Evolutionary conservation across 805 yeast genomes (phyloP).

Genomic region (Nakazawaea wyomingensis): DNA sequence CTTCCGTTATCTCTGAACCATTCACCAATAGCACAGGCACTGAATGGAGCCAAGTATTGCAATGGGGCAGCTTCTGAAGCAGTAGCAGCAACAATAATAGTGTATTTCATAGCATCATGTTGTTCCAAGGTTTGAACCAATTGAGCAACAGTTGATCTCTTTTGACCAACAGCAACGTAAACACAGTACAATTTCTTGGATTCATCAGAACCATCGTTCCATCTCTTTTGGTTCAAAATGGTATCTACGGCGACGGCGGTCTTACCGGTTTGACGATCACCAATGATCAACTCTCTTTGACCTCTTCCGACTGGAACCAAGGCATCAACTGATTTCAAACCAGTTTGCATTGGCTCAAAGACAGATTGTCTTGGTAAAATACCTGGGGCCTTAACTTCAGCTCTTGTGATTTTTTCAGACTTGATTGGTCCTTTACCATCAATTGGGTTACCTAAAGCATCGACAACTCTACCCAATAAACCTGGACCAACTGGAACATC

Average conservation of each 20-base stretch:
- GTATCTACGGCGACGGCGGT: constrained; percentile 99
- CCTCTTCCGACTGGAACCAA: constrained; percentile 99
- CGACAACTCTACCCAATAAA: constrained; percentile 98
- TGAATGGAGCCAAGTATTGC: constrained; percentile 99
- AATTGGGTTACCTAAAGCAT: constrained; percentile 98
- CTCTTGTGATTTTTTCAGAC: constrained; percentile 80
- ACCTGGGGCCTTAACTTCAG: constrained; percentile 99
- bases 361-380: constrained; percentile 99
- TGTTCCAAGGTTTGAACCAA: constrained; percentile 98
- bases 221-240: constrained; percentile 97
- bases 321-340: constrained; percentile 98
- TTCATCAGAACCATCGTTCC: constrained; percentile 95
- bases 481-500: constrained; percentile 99
- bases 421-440: constrained; percentile 99
- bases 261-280: constrained; percentile 99
- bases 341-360: constrained; percentile 99
- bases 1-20: constrained; percentile 99
- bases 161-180: constrained; percentile 99
- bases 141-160: constrained; percentile 99
- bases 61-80: constrained; percentile 99
- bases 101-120: constrained; percentile 95
- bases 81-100: constrained; percentile 98
- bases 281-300: constrained; percentile 99
- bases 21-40: constrained; percentile 99
- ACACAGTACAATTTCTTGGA: constrained; percentile 98